phyloP scores from a whole-genome alignment of 495 filamentous ascomycete species.

The Hamigera avellanea region DNA sequence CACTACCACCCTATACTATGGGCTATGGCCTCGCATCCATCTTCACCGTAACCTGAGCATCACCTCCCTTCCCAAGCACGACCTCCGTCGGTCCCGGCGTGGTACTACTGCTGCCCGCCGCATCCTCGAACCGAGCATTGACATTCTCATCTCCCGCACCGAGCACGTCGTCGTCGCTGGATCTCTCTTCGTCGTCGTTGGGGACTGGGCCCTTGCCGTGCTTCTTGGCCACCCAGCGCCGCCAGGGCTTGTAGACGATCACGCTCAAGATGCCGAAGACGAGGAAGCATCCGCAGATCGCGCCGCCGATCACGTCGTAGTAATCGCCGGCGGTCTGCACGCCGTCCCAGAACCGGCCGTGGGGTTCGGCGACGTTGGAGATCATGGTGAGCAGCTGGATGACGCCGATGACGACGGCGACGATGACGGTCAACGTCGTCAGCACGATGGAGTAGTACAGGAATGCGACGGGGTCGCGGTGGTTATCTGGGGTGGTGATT shows the following conservation, averaged over 20 bases:
- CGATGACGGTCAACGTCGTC: slow-evolving; percentile 75
- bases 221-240: slow-evolving; percentile 42
- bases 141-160: neutral
- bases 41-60: slow-evolving; percentile 9
- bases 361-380: slow-evolving; percentile 58
- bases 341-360: slow-evolving; percentile 78
- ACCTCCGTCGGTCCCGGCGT: slow-evolving; percentile 2
- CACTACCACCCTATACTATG: no score
- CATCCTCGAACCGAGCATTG: slow-evolving; percentile 1
- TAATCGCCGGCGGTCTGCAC: slow-evolving; percentile 63
- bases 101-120: neutral
- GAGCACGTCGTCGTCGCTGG: slow-evolving; percentile 11
- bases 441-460: slow-evolving; percentile 91
- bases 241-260: slow-evolving; percentile 66
- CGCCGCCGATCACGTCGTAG: slow-evolving; percentile 78
- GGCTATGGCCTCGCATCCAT: no score
- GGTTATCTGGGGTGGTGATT: slow-evolving; percentile 15
- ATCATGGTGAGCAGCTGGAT: slow-evolving; percentile 75
- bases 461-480: slow-evolving; percentile 69
- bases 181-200: slow-evolving; percentile 14
- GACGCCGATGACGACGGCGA: slow-evolving; percentile 73
- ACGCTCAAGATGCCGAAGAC: slow-evolving; percentile 63
- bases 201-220: slow-evolving; percentile 18
- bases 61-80: slow-evolving; percentile 7
- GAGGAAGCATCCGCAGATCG: slow-evolving; percentile 74